Conservation (phyloP, 805 yeast genomes). For the Suhomyces vadensis region DNA sequence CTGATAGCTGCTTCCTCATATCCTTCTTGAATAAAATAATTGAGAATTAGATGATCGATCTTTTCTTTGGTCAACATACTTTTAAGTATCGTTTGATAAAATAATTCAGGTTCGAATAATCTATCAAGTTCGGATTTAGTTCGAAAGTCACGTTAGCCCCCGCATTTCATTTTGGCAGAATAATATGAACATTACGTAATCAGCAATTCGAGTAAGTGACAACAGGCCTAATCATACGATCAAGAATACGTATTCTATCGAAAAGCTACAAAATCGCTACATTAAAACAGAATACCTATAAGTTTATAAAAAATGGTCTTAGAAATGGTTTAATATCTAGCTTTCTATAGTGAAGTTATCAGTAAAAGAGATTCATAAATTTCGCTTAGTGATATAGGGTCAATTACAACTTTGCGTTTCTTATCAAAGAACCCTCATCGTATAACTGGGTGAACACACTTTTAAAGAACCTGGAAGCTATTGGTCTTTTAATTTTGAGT, state of each 20-base stretch:
- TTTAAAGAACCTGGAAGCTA: constrained; percentile 31
- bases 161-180: not conserved
- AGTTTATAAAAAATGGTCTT: no score
- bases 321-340: no score
- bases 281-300: no score
- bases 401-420: constrained; percentile 8
- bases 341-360: no score
- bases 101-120: no score
- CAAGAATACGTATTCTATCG: not conserved
- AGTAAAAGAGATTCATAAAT: no score
- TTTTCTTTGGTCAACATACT: constrained; percentile 27
- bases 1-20: constrained; percentile 65
- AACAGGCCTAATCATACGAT: no score
- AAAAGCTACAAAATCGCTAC: constrained; percentile 1
- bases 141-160: no score
- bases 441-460: constrained; percentile 31
- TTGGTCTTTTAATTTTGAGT: constrained; percentile 48
- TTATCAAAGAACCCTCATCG: constrained; percentile 34
- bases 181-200: no score
- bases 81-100: not conserved
- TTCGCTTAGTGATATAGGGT: no score
- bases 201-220: no score
- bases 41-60: constrained; percentile 59
- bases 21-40: constrained; percentile 77
- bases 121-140: no score